A percentile compares a stretch with the other conserved stretches of the same genome.
Conservation (phyloP, 805 yeast species). For the Metschnikowia colocasiae region DNA sequence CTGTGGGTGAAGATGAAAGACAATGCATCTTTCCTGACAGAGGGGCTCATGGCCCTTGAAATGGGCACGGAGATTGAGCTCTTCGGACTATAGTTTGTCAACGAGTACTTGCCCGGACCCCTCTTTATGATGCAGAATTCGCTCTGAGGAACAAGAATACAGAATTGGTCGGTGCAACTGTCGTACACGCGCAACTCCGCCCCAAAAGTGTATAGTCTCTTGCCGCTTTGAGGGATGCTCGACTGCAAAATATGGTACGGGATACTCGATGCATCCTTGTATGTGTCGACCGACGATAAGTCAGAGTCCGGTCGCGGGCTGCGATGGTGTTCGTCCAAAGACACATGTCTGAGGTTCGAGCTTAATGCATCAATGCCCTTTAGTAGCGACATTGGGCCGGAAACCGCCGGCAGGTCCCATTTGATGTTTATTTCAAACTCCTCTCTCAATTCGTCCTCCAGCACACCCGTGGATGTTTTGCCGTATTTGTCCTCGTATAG, state of each 20-base stretch:
- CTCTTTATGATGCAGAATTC: constrained; percentile 22
- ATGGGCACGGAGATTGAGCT: constrained; percentile 14
- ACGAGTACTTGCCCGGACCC: constrained; percentile 51
- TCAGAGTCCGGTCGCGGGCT: constrained; percentile 3
- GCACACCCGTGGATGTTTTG: constrained; percentile 44
- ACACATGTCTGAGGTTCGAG: not conserved
- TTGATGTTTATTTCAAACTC: constrained; percentile 9
- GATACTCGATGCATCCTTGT: constrained; percentile 17
- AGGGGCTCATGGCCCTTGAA: constrained; percentile 55
- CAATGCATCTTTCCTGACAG: constrained; percentile 52
- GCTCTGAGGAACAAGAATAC: constrained; percentile 34
- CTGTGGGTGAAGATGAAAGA: constrained; percentile 66
- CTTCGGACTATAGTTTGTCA: constrained; percentile 29
- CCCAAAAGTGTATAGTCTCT: constrained; percentile 16
- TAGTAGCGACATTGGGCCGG: constrained; percentile 2
- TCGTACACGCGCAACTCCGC: constrained; percentile 59
- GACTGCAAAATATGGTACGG: constrained; percentile 13
- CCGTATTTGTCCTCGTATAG: constrained; percentile 73
- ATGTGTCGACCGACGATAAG: constrained; percentile 16
- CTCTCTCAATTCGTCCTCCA: constrained; percentile 23
- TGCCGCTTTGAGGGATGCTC: constrained; percentile 15
- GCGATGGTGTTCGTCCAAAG: not conserved
- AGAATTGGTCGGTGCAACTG: constrained; percentile 45
- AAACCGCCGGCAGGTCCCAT: not conserved
- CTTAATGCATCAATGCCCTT: constrained; percentile 4